Percentiles rank a stretch among this genome's conserved stretches.
Conservation (phyloP, 2,329 filamentous ascomycete genomes). For the Apiospora rasikravindrae region DNA sequence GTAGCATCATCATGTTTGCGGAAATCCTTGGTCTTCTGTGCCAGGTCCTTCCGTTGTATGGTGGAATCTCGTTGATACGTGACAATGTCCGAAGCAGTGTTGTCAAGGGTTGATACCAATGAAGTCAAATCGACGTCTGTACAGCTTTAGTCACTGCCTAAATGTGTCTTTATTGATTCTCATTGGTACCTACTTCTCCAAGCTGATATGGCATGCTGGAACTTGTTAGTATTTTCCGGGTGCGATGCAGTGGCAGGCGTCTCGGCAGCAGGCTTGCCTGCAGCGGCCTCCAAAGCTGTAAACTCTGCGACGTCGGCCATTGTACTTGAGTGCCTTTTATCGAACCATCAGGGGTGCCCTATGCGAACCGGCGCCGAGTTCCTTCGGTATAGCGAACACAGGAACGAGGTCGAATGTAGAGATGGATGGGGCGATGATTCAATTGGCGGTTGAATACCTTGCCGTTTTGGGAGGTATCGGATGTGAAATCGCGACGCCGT, state of each 20-base stretch:
- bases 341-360: slow-evolving; percentile 11
- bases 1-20: slow-evolving; percentile 84
- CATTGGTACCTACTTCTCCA: slow-evolving; percentile 77
- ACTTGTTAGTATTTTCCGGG: slow-evolving; percentile 79
- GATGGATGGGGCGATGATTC: neutral
- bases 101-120: slow-evolving; percentile 85
- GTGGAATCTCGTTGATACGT: slow-evolving; percentile 93
- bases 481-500: neutral
- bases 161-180: neutral
- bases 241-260: slow-evolving; percentile 35
- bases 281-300: slow-evolving; percentile 31
- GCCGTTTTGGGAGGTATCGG: neutral
- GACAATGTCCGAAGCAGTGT: slow-evolving; percentile 93
- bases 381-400: neutral
- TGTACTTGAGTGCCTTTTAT: slow-evolving; percentile 7
- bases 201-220: slow-evolving; percentile 92
- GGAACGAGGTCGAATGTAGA: neutral
- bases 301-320: slow-evolving; percentile 35
- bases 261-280: slow-evolving; percentile 30
- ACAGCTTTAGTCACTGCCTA: slow-evolving; percentile 20
- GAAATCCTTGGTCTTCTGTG: slow-evolving; percentile 99
- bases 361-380: neutral
- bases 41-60: slow-evolving; percentile 92
- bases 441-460: neutral
- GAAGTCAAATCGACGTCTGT: slow-evolving; percentile 85